These are phyloP conservation scores for Laburnicola sp. DNA, from an alignment of 2,329 filamentous ascomycete species.

Conservation along the genomic window DNA sequence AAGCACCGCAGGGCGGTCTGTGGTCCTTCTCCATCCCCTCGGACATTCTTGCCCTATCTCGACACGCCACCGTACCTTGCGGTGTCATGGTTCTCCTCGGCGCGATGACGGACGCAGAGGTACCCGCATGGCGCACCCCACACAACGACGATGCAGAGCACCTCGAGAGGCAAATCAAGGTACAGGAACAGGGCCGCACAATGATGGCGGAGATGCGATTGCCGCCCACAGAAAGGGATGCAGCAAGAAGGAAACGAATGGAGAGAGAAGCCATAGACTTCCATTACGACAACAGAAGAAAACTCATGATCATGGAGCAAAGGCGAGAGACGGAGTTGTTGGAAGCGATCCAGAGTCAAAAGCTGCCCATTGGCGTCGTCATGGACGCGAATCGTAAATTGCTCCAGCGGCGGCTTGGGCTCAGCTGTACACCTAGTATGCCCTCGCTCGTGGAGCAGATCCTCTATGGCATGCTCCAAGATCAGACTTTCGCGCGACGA, in stretches of 20 bases:
- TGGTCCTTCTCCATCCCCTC: slow-evolving; percentile 65
- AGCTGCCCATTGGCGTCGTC: slow-evolving; percentile 23
- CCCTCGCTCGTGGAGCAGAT: slow-evolving; percentile 22
- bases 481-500: slow-evolving; percentile 19
- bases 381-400: slow-evolving; percentile 21
- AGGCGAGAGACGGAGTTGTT: slow-evolving; percentile 19
- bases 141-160: slow-evolving; percentile 20
- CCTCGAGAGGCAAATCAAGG: slow-evolving; percentile 26
- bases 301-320: slow-evolving; percentile 20
- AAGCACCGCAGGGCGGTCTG: slow-evolving; percentile 57
- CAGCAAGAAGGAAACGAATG: slow-evolving; percentile 18
- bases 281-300: slow-evolving; percentile 20
- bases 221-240: slow-evolving; percentile 23
- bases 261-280: slow-evolving; percentile 21
- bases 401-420: slow-evolving; percentile 15
- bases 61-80: slow-evolving; percentile 60
- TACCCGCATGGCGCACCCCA: slow-evolving; percentile 58
- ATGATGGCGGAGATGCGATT: slow-evolving; percentile 23
- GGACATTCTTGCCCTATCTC: slow-evolving; percentile 55
- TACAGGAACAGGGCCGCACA: slow-evolving; percentile 19
- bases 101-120: slow-evolving; percentile 55
- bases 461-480: slow-evolving; percentile 25
- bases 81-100: slow-evolving; percentile 61
- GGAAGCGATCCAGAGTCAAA: slow-evolving; percentile 26
- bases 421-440: slow-evolving; percentile 8